Percentiles rank a stretch among this genome's conserved stretches.
Evolutionary conservation across 2,329 filamentous ascomycete species (phyloP).

Genomic region (Pyrenophora teres): DNA sequence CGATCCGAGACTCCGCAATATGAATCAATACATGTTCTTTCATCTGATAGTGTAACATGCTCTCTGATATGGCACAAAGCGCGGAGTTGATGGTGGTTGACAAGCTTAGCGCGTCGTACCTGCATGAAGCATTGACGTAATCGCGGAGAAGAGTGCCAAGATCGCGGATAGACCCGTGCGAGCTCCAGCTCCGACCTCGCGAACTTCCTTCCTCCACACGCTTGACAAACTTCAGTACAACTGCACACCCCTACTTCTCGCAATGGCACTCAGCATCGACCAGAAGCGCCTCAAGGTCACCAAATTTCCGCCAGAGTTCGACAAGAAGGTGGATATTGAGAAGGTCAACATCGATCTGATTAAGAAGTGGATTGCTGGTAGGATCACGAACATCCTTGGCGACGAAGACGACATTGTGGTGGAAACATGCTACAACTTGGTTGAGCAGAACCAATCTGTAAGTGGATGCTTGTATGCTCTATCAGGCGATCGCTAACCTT

Average conservation of each 20-base stretch:
- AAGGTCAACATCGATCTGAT: conserved; percentile 98
- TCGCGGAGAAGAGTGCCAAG: conserved; percentile 9
- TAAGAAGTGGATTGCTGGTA: conserved; percentile 96
- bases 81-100: background rate
- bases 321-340: conserved; percentile 91
- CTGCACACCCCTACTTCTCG: background rate
- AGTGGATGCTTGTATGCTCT: conserved; percentile 44
- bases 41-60: too few relatives aligned
- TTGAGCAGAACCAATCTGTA: conserved; percentile 78
- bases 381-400: conserved; percentile 85
- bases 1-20: too few relatives aligned
- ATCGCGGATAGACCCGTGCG: conserved; percentile 14
- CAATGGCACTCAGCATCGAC: conserved; percentile 83
- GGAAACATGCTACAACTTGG: conserved; percentile 72
- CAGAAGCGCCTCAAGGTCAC: conserved; percentile 87
- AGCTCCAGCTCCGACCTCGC: conserved; percentile 17
- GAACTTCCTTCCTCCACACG: conserved; percentile 5
- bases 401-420: conserved; percentile 95
- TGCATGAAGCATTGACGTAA: conserved; percentile 24
- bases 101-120: conserved; percentile 15
- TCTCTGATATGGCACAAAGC: background rate
- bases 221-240: conserved; percentile 1
- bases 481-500: conserved; percentile 19
- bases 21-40: too few relatives aligned
- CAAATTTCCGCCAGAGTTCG: conserved; percentile 93